Evolutionary conservation across 768 basidiomycete genomes (phyloP), one percentile per base, ranked within the genome.

Genomic region (Leccinum barrowsii): DNA sequence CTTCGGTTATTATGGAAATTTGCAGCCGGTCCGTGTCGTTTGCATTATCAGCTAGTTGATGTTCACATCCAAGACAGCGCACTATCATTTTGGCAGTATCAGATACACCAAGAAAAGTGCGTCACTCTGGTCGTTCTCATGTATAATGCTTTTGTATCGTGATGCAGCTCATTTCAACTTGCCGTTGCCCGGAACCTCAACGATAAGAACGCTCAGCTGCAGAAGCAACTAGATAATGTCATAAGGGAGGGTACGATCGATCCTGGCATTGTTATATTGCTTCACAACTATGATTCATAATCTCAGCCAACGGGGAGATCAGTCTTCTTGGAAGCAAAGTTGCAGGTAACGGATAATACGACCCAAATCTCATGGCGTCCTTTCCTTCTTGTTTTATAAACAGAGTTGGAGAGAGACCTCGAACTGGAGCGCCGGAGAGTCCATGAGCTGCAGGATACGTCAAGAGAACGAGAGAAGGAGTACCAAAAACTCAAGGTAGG

Each of bases 51-150:
- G 11, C 17, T 60, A 34, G 28, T 47, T 48, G 21, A 48, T 34
- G 52, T 49, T 59, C 52, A 68, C 48, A 4, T 12, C 35, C 19
- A 30, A 0, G 32, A 26, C 55, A 91, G 90, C 21, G 90, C 92
- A 4, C 82, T 93, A 57, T 89, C 91, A 4, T 94, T 94, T 70
- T 94, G 92, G 92, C 89, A 92, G 70, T 94, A 94, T 70, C 92
- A 94, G 66, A 82, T 86, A 52, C 89, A 90, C 61, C 92, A 94
- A 73, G 92, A 94, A 76, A 85, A 82, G 91, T 89, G 56, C 57
- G 74, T 64, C 22, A 21, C 6, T 57, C 28, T 28, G 26, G 37
- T 44, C 15, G 50, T 55, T 30, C 8, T 37, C 4, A 0, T 54
- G 12, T 47, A 21, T 34, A 15, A 51, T 50, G 12, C 48, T 56